phyloP scores from a whole-genome alignment of 225 moss, liverwort and hornwort genomes.

The Lunularia cruciata region DNA sequence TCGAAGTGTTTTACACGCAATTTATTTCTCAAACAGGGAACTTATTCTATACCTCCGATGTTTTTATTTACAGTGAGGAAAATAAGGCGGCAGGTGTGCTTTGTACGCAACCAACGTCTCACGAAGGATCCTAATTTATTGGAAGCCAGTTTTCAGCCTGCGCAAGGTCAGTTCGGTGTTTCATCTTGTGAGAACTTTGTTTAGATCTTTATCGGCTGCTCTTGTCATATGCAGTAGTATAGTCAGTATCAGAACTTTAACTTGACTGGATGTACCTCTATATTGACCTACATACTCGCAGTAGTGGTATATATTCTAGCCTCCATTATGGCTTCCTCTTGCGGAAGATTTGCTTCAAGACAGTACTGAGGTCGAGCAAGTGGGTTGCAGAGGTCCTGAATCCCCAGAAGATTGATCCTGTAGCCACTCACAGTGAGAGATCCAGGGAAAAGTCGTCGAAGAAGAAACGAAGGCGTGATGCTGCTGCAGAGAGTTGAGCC shows the following conservation, averaged over 20 bases:
- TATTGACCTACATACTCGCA: too few species aligned
- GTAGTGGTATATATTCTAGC: background rate
- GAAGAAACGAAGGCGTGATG: constrained; percentile 28
- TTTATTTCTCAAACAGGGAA: too few species aligned
- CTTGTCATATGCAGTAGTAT: too few species aligned
- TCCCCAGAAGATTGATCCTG: background rate
- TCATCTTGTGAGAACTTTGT: background rate
- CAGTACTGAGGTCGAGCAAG: background rate
- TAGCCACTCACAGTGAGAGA: background rate
- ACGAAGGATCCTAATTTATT: constrained; percentile 3
- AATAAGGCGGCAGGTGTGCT: constrained; percentile 29
- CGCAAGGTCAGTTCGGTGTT: constrained; percentile 24
- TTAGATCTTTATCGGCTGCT: background rate
- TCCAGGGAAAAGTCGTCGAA: constrained; percentile 11
- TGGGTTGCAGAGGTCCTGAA: background rate
- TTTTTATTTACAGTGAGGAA: constrained; percentile 29
- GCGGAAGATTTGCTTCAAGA: background rate
- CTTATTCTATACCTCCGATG: too few species aligned
- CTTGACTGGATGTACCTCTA: too few species aligned
- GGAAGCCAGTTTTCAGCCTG: constrained; percentile 8
- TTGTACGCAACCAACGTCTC: constrained; percentile 17
- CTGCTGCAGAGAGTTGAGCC: constrained; percentile 3
- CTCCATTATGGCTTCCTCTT: background rate
- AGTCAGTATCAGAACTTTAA: too few species aligned
- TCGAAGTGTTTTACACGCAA: background rate